Conservation (phyloP, 2,329 filamentous ascomycete species). For the Cercospora janseana region DNA sequence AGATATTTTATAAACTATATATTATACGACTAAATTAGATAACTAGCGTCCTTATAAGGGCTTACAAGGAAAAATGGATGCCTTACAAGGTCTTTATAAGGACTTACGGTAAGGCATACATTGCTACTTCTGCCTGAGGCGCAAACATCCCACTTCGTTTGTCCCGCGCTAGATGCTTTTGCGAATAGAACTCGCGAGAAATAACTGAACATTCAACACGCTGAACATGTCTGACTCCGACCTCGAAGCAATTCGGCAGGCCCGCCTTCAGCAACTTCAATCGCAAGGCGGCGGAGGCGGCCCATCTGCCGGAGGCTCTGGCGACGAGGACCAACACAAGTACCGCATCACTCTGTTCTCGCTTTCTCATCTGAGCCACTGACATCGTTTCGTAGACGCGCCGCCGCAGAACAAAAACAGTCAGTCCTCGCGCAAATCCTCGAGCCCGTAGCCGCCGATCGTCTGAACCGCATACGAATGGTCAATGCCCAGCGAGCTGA, state of each 20-base stretch:
- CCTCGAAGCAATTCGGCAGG: conserved; percentile 78
- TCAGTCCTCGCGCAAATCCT: conserved; percentile 89
- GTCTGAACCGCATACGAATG: conserved; percentile 87
- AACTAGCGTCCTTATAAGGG: too few species aligned
- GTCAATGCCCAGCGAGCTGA: conserved; percentile 89
- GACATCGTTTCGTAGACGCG: conserved; percentile 21
- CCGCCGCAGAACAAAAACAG: conserved; percentile 58
- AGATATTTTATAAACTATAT: too few species aligned
- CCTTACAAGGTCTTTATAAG: too few species aligned
- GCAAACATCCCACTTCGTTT: too few species aligned
- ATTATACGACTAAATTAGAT: too few species aligned
- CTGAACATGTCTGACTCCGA: conserved; percentile 62
- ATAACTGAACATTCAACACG: too few species aligned
- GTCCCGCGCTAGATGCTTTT: too few species aligned
- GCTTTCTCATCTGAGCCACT: conserved; percentile 23
- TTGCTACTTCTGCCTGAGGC: too few species aligned
- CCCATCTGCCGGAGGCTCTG: conserved; percentile 45
- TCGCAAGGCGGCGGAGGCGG: conserved; percentile 54
- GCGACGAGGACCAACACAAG: conserved; percentile 60
- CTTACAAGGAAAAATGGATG: too few species aligned
- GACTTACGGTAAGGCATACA: too few species aligned
- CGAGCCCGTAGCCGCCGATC: conserved; percentile 87
- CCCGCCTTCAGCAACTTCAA: conserved; percentile 90
- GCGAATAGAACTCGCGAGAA: too few species aligned
- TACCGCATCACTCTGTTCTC: conserved; percentile 35